These are phyloP conservation scores for Colletotrichum australisinense DNA, from an alignment of 2,329 filamentous ascomycete species.

Conservation along the genomic window DNA sequence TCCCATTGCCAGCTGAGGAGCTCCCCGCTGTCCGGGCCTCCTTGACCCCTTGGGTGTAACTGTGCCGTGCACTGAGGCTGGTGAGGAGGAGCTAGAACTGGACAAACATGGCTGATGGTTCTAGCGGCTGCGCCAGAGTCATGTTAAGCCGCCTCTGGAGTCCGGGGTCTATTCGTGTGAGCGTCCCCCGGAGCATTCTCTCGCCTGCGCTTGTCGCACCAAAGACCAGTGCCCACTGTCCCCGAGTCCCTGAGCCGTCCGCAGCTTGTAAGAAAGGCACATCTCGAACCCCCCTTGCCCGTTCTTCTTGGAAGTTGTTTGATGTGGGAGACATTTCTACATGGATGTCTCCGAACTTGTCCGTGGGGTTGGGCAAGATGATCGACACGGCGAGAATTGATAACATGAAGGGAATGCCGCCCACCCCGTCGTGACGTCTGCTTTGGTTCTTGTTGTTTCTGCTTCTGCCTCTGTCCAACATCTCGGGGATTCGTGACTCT, in stretches of 20 bases:
- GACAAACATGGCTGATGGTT: background rate
- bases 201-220: constrained; percentile 19
- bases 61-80: background rate
- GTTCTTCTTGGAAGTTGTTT: constrained; percentile 18
- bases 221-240: background rate
- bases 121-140: background rate
- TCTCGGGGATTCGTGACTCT: constrained; percentile 1
- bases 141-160: background rate
- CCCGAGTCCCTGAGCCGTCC: background rate
- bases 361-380: background rate
- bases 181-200: background rate
- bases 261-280: background rate
- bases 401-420: constrained; percentile 9
- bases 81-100: background rate
- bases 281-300: constrained; percentile 6
- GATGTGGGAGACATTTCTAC: constrained; percentile 21
- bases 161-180: background rate
- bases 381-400: constrained; percentile 15
- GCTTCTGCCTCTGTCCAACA: constrained; percentile 1
- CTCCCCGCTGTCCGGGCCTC: background rate
- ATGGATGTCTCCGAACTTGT: background rate
- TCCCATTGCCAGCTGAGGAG: background rate
- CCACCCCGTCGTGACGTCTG: background rate
- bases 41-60: background rate
- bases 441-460: background rate